A percentile compares a stretch with the other conserved stretches of the same genome.
phyloP scores from a whole-genome alignment of 345 rosid species.

The Rubroshorea leprosula region DNA sequence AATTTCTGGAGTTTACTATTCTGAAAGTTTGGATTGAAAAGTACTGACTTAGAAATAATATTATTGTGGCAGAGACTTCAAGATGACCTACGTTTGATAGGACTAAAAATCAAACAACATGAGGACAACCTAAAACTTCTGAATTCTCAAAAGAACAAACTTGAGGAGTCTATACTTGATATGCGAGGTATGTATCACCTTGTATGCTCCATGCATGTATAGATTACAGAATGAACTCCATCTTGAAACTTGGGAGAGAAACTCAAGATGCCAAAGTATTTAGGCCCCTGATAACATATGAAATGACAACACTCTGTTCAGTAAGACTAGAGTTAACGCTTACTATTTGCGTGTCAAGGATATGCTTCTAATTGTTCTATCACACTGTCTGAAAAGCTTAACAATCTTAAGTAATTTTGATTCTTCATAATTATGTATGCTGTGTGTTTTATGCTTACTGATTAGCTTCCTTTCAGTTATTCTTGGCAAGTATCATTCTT shows the following conservation, averaged over 20 bases:
- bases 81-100: constrained; percentile 48
- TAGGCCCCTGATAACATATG: background rate
- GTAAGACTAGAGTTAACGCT: background rate
- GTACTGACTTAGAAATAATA: constrained; percentile 7
- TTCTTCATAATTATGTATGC: background rate
- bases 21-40: background rate
- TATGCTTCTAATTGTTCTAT: background rate
- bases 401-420: background rate
- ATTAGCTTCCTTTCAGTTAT: constrained; percentile 35
- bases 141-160: constrained; percentile 41
- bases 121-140: constrained; percentile 46
- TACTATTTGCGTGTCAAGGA: background rate
- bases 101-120: constrained; percentile 55
- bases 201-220: background rate
- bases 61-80: constrained; percentile 46
- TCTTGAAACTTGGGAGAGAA: constrained; percentile 2
- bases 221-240: background rate
- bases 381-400: background rate
- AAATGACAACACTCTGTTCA: background rate
- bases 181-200: constrained; percentile 40
- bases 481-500: constrained; percentile 53
- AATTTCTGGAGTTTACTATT: background rate
- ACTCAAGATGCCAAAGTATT: background rate
- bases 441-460: constrained; percentile 5
- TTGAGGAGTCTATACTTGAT: constrained; percentile 55